Evolutionary conservation across 2,329 filamentous ascomycete species (phyloP), one percentile per base, ranked within the genome.

Genomic region (Blumeria graminis): DNA sequence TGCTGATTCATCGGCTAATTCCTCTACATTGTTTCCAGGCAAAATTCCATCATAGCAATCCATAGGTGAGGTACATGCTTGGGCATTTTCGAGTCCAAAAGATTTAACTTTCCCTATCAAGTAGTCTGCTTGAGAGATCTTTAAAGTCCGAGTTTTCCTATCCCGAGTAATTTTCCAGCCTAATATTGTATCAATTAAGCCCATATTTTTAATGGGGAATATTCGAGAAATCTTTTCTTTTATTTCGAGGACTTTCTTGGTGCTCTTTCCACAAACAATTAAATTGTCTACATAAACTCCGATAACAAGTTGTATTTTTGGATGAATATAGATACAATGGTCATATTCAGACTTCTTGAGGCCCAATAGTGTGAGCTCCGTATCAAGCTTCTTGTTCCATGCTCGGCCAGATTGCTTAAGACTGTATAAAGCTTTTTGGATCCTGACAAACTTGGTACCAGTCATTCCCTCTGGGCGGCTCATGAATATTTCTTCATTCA

Each of bases 81-180:
- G 36, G 10, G 34, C 33, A 8, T 54, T 22, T 7, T 22, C 10
- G 16, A 39, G 16, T 22, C 34, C 33, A 35, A 54, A 54, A 6
- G 33, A 54, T 14, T 16, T 54, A 10, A 54, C 16, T 5, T 54
- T 22, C 5, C 39, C 51, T 6, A 38, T 18, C 6, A 54, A 3
- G 39, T 54, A 54, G 7, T 54, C 34, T 11, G 51, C 13, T 39
- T 54, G 51, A n/a, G 51, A 54, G n/a, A 54, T 54, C 39, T 9
- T 6, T 22, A 54, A 22, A 8, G 34, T 39, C 13, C 51, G 18
- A 18, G 28, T 54, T 39, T 6, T 8, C 16, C 51, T 38, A 3
- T 54, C 34, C 6, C 33, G 6, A 14, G 28, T 18, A 14, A 54
- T 39, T 38, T 39, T 54, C 33, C 51, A 54, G 14, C 51, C 51